Base-by-base conservation (phyloP, 73 alveolate genomes). In the Paramecium sonneborni region DNA sequence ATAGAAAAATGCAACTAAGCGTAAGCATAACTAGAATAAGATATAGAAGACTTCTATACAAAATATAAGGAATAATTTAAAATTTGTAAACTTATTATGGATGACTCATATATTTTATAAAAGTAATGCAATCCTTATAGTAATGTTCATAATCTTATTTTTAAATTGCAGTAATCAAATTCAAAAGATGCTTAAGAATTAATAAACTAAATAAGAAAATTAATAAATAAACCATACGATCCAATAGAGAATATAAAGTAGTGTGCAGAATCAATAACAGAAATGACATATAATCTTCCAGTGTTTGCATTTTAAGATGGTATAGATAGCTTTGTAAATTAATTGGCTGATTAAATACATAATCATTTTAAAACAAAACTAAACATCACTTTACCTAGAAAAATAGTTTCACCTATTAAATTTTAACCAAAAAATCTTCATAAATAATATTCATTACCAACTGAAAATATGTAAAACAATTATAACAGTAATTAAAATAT, bases 241-340 rank as follows among this genome's bases (percentile, higher is more conserved):
- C 74, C 69, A 26, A 41, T 79, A 8, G 90, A 79, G 23, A 24
- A 21, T 14, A 46, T 79, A n/a, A 79, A 62, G 28, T 39, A 43
- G 28, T 23, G 90, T 20, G 90, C 72, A 30, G 90, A 79, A 23
- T 30, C 44, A 43, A 79, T 79, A 9, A 79, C 90, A 5, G 90
- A 79, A 79, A 79, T 79, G 90, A 79, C 90, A 12, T 43, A 41
- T 24, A 79, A 79, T 44, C 44, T 79, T 5, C 90, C 90, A 18
- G 90, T 79, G 30, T 79, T 30, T 79, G 44, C 69, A 79, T 79
- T 79, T 79, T 79, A 79, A 44, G 90, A 79, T 23, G 90, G 90
- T 3, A 79, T 79, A 11, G 90, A 79, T 30, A 18, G 2, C 14
- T 23, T 79, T 21, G 41, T 14, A 20, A 39, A 41, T 24, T n/a